phyloP scores from a whole-genome alignment of 2,329 filamentous ascomycete genomes.

The Bertia moriformis region DNA sequence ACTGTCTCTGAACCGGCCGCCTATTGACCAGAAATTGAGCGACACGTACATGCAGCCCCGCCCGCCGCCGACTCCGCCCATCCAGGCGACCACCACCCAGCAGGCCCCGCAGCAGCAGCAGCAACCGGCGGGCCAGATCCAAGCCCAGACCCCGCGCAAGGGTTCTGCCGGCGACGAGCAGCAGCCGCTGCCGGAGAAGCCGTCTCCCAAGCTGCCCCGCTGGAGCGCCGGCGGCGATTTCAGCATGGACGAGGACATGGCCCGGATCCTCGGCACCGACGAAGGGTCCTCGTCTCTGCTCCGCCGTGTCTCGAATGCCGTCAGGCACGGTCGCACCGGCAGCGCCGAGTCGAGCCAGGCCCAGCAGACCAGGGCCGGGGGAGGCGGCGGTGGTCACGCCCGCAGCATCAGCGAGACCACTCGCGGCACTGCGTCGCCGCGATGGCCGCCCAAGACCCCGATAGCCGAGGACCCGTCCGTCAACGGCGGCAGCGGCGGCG shows the following conservation, averaged over 20 bases:
- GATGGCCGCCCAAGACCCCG: constrained; percentile 60
- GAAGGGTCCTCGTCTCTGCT: constrained; percentile 68
- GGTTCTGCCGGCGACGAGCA: constrained; percentile 27
- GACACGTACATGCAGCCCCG: constrained; percentile 44
- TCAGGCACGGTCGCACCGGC: constrained; percentile 79
- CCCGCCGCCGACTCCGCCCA: constrained; percentile 36
- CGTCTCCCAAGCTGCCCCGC: constrained; percentile 54
- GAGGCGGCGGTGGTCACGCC: constrained; percentile 31
- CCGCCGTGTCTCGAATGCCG: constrained; percentile 79
- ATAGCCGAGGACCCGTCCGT: constrained; percentile 36
- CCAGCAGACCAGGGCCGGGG: too few species aligned
- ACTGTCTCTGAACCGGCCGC: constrained; percentile 15
- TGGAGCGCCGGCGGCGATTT: constrained; percentile 77
- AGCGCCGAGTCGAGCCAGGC: constrained; percentile 51
- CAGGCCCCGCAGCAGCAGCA: constrained; percentile 9
- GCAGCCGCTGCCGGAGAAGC: constrained; percentile 26
- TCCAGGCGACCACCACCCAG: constrained; percentile 15
- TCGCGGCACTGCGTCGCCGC: constrained; percentile 45
- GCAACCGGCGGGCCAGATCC: too few species aligned
- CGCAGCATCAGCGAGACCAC: constrained; percentile 57
- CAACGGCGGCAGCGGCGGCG: constrained; percentile 47
- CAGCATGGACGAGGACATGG: constrained; percentile 90
- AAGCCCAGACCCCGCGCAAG: constrained; percentile 21
- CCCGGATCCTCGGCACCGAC: constrained; percentile 68
- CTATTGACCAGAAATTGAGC: constrained; percentile 21